Conservation (phyloP, 1,284 basidiomycete genomes). For the Peniophora sp. region DNA sequence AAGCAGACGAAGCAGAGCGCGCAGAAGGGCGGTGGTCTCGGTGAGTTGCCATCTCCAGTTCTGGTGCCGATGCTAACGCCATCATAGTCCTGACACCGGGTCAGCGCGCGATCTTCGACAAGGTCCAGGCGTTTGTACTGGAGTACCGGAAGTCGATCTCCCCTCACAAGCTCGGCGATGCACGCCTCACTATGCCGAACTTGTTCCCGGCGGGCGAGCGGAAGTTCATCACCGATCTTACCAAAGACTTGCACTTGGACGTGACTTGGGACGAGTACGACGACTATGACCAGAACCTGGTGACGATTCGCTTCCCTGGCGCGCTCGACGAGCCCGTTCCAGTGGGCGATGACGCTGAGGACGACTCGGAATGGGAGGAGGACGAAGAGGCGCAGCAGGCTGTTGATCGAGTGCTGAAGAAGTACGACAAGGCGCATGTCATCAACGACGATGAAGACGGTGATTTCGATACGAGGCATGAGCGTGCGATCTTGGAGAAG, state of each 20-base stretch:
- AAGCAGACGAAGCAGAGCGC: conserved; percentile 47
- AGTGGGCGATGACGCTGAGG: conserved; percentile 24
- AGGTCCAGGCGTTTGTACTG: conserved; percentile 69
- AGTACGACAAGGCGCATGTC: conserved; percentile 83
- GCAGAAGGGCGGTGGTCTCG: conserved; percentile 41
- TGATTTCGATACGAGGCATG: conserved; percentile 73
- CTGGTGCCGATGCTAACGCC: neutral
- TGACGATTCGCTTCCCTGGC: conserved; percentile 55
- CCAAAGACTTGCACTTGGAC: conserved; percentile 66
- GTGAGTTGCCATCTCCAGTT: conserved; percentile 25
- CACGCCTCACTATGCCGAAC: conserved; percentile 64
- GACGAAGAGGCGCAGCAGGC: conserved; percentile 48
- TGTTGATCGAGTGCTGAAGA: conserved; percentile 76
- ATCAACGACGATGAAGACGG: conserved; percentile 59
- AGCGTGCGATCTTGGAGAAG: conserved; percentile 68
- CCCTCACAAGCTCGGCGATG: conserved; percentile 25
- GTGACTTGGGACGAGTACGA: conserved; percentile 89
- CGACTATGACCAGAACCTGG: conserved; percentile 70
- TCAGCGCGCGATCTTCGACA: conserved; percentile 72
- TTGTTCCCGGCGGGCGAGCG: conserved; percentile 72
- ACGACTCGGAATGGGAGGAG: conserved; percentile 40
- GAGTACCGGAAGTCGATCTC: conserved; percentile 36
- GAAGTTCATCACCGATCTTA: conserved; percentile 68
- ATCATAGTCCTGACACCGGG: conserved; percentile 57
- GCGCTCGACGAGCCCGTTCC: conserved; percentile 33